Evolutionary conservation across 2,329 filamentous ascomycete species (phyloP), one percentile per base, ranked within the genome.

Genomic region (Aspergillus pseudonomiae): DNA sequence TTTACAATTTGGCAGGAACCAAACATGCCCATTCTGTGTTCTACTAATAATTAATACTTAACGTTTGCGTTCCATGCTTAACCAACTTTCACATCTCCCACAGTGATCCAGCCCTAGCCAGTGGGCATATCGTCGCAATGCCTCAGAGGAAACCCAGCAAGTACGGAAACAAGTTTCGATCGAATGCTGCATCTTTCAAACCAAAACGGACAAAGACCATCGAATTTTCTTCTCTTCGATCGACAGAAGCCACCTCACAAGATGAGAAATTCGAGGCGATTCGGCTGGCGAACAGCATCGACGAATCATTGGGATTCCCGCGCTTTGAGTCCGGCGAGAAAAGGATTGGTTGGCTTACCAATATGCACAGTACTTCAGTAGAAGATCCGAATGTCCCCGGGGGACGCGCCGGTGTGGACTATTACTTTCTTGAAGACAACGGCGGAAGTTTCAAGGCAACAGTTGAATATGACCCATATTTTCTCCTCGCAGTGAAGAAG

Each of bases 391-490:
- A 92, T 70, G 86, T 91, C 53, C 89, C 91, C 1, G 92, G 92
- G 64, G 95, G 95, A 43, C 89, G 93, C 68, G 91, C 95, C 1
- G 95, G 92, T 10, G 88, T 99, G 62, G 95, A 99, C 80, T 97
- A 93, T 80, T 99, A 97, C 82, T 99, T 99, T 79, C 90, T 99
- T 64, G 92, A 94, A 72, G 92, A 94, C 63, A 91, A 96, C 62
- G 88, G 92, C 16, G 88, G 89, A 56, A 94, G 91, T 6, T 99
- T 99, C 85, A 99, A 99, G 78, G 94, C 95, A 12, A 97, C 94
- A 0, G 82, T 99, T 68, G 93, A 97, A 80, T 98, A 97, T 77
- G 93, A 98, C 71, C 95, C 95, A 0, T 99, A 99, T 81, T 97
- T 99, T 71, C 80, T 99, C 64, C 88, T 99, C 59, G 94, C 94